A percentile compares a stretch with the other conserved stretches of the same genome.
These are phyloP conservation scores for Verbena officinalis DNA, from an alignment of 257 asterid species.

Conservation along the genomic window DNA sequence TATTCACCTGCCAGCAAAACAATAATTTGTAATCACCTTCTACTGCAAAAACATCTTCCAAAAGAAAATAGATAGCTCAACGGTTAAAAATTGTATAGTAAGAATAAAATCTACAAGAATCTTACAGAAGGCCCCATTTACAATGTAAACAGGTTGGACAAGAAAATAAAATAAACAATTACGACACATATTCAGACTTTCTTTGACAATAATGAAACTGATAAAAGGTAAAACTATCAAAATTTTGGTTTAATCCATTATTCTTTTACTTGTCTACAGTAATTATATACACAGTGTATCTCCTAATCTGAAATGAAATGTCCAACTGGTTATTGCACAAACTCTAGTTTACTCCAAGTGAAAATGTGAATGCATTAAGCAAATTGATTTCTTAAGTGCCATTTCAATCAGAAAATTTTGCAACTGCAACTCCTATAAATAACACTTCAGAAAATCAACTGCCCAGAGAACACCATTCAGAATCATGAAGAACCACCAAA, in stretches of 20 bases:
- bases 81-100: background rate
- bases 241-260: background rate
- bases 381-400: background rate
- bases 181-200: background rate
- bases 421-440: constrained; percentile 1
- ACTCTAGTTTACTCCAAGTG: background rate
- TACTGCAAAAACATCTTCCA: background rate
- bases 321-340: background rate
- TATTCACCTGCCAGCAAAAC: constrained; percentile 19
- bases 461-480: background rate
- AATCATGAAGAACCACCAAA: background rate
- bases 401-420: background rate
- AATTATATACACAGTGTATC: background rate
- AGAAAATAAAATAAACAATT: background rate
- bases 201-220: background rate
- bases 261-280: background rate
- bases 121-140: background rate
- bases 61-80: background rate
- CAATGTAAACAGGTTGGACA: background rate
- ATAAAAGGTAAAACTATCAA: background rate
- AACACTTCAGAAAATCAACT: constrained; percentile 2
- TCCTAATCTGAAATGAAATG: background rate
- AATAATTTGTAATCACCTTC: background rate
- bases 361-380: background rate
- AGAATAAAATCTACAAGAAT: background rate